Evolutionary conservation across 1,284 basidiomycete genomes (phyloP).

Genomic region (Cutaneotrichosporon arboriforme): DNA sequence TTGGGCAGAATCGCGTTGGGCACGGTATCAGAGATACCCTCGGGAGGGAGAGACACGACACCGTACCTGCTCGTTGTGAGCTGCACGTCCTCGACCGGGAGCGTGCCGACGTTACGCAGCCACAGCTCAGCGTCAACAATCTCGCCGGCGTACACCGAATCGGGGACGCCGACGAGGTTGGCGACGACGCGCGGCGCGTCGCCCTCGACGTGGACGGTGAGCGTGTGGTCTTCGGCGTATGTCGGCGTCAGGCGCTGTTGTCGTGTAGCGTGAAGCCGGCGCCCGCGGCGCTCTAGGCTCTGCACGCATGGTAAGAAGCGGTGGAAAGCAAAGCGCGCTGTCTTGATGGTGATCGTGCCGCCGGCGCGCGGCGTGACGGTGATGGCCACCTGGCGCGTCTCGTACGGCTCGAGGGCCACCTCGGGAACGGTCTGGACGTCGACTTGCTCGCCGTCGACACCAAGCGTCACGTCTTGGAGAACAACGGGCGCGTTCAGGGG

Average conservation of each 20-base stretch:
- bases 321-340: conserved; percentile 46
- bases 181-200: conserved; percentile 39
- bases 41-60: conserved; percentile 11
- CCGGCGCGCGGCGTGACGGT: conserved; percentile 25
- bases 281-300: conserved; percentile 42
- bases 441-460: conserved; percentile 12
- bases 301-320: conserved; percentile 48
- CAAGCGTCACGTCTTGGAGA: conserved; percentile 25
- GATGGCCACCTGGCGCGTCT: conserved; percentile 37
- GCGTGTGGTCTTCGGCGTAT: conserved; percentile 48
- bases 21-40: conserved; percentile 7
- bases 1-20: conserved; percentile 27
- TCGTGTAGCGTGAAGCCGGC: conserved; percentile 47
- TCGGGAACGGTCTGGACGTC: conserved; percentile 24
- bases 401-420: conserved; percentile 43
- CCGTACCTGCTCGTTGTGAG: conserved; percentile 31
- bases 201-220: conserved; percentile 42
- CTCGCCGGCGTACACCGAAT: conserved; percentile 40
- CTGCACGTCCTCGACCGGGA: conserved; percentile 29
- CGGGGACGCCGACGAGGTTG: conserved; percentile 26
- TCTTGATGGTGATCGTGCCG: conserved; percentile 30
- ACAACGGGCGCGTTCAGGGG: conserved; percentile 47
- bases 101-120: conserved; percentile 39
- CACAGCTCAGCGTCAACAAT: conserved; percentile 20
- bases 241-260: conserved; percentile 43